A percentile compares a stretch with the other conserved stretches of the same genome.
Evolutionary conservation across 441 rosid species (phyloP).

Genomic region (Croton setiger): DNA sequence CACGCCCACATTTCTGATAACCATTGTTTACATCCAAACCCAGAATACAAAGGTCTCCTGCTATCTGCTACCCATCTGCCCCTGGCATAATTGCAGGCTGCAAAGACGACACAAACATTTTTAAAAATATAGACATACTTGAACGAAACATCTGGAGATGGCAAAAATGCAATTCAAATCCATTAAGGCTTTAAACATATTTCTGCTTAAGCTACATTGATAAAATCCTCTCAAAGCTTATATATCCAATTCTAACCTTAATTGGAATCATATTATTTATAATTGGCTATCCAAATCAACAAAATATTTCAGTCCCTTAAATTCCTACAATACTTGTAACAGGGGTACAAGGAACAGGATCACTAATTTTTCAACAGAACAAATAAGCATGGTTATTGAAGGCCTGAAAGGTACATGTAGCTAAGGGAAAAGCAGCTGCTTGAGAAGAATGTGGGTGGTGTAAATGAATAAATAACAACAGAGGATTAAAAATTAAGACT

Average conservation of each 20-base stretch:
- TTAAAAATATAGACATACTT: neutral
- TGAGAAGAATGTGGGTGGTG: too few relatives aligned
- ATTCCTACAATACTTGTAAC: neutral
- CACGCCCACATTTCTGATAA: conserved; percentile 92
- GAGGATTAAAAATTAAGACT: neutral
- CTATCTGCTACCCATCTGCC: conserved; percentile 75
- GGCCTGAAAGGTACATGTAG: too few relatives aligned
- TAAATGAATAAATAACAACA: too few relatives aligned
- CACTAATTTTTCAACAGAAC: neutral
- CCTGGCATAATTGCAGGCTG: conserved; percentile 81
- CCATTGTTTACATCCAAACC: conserved; percentile 77
- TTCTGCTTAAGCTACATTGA: neutral
- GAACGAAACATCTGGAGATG: neutral
- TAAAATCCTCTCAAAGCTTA: neutral
- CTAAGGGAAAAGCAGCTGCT: too few relatives aligned
- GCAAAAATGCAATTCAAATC: neutral
- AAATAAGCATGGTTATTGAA: too few relatives aligned
- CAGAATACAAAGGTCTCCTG: conserved; percentile 67
- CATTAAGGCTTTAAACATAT: neutral
- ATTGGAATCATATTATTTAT: too few relatives aligned
- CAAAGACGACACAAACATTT: neutral
- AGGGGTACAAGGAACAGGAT: neutral
- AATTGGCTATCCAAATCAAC: too few relatives aligned
- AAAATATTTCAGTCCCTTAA: neutral
- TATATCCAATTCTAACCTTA: neutral